A percentile compares a stretch with the other conserved stretches of the same genome.
phyloP scores from a whole-genome alignment of 2,329 filamentous ascomycete species.

The Myotisia sp. region DNA sequence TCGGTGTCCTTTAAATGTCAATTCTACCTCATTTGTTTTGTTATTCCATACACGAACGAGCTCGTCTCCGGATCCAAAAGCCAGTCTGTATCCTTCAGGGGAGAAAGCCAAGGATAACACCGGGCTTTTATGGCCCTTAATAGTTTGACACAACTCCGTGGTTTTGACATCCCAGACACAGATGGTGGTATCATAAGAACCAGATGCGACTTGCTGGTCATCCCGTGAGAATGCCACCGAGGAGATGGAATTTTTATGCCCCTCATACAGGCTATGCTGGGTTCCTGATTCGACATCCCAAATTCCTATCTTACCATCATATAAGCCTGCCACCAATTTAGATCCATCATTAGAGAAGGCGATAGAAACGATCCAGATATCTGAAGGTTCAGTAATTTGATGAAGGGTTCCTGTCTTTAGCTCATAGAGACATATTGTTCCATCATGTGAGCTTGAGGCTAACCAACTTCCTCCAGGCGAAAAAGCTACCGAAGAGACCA shows the following conservation, averaged over 20 bases:
- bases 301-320: slow-evolving; percentile 3
- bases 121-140: slow-evolving; percentile 7
- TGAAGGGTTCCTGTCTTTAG: background rate
- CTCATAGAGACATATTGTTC: background rate
- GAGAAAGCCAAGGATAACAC: slow-evolving; percentile 17
- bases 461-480: background rate
- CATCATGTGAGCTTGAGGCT: background rate
- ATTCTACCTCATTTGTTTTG: background rate
- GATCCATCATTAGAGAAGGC: slow-evolving; percentile 7
- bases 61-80: background rate
- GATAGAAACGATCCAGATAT: slow-evolving; percentile 2
- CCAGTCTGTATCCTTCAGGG: slow-evolving; percentile 13
- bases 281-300: slow-evolving; percentile 2
- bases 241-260: background rate
- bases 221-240: slow-evolving; percentile 1
- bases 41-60: background rate
- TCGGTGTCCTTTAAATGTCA: background rate
- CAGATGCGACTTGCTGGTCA: background rate
- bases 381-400: too few relatives aligned
- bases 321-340: slow-evolving; percentile 1
- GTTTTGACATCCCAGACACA: slow-evolving; percentile 5
- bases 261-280: background rate
- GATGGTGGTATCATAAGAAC: slow-evolving; percentile 10
- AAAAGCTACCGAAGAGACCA: background rate
- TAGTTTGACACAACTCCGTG: background rate